phyloP scores from a whole-genome alignment of 495 filamentous ascomycete species.

The Podospora pseudopauciseta region DNA sequence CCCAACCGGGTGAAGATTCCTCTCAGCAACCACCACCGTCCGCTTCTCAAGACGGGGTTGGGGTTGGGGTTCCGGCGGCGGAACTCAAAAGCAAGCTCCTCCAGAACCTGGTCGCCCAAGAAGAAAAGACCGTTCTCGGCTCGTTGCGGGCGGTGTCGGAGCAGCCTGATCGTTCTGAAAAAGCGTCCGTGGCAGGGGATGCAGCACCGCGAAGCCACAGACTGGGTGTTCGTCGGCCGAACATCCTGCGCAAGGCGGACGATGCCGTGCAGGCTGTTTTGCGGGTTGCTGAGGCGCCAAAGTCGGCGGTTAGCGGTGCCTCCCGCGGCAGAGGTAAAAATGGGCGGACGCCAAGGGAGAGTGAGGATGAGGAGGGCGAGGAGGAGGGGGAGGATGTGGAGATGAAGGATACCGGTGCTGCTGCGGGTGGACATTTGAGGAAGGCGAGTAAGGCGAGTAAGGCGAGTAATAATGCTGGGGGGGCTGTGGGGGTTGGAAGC shows the following conservation, averaged over 20 bases:
- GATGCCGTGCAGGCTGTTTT: conserved; percentile 42
- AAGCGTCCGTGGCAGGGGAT: conserved; percentile 36
- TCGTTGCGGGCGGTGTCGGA: conserved; percentile 31
- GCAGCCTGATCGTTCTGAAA: conserved; percentile 35
- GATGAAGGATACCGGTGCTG: conserved; percentile 35
- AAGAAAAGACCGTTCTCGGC: conserved; percentile 25
- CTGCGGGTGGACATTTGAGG: conserved; percentile 17
- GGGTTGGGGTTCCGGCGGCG: conserved; percentile 14
- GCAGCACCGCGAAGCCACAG: conserved; percentile 33
- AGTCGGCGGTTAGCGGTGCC: conserved; percentile 23
- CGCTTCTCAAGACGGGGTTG: conserved; percentile 28
- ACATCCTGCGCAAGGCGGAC: conserved; percentile 50
- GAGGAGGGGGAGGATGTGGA: conserved; percentile 31
- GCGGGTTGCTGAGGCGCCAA: conserved; percentile 41
- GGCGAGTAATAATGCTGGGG: background rate
- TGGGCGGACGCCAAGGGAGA: conserved; percentile 24
- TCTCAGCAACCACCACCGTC: conserved; percentile 19
- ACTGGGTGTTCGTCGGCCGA: conserved; percentile 41
- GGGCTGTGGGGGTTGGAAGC: conserved; percentile 14
- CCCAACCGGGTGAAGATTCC: background rate
- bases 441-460: conserved; percentile 6
- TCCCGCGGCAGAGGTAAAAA: conserved; percentile 24
- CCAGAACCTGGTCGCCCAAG: conserved; percentile 47
- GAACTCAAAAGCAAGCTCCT: conserved; percentile 45
- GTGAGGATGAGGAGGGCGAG: conserved; percentile 20